Evolutionary conservation across 768 basidiomycete genomes (phyloP), one percentile per base, ranked within the genome.

Genomic region (Agrocybe pediades): DNA sequence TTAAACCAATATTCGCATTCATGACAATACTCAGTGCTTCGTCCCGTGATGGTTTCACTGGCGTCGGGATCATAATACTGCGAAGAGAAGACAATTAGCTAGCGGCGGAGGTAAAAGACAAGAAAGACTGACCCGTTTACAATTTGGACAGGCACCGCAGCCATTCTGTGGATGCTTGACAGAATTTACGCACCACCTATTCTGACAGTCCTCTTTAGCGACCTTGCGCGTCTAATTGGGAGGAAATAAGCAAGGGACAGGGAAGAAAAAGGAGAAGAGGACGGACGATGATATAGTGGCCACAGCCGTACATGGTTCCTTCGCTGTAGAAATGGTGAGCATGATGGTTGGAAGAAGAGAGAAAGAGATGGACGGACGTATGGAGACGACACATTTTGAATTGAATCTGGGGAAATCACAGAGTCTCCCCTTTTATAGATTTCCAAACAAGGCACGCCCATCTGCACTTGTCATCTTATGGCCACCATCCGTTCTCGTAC

Each of bases 401-500:
- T 45, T 25, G 36, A 45, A 24, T 25, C 6, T 36, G 33, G 33
- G 33, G 5, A 33, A 25, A 46, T 45, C 40, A 7, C 25, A 9
- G n/a, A 5, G 24, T 24, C 16, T 42, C 51, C 9, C 46, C 49
- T 62, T 65, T 61, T 62, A 62, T 66, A 40, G 20, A 16, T 42
- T 43, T 41, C 29, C 62, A 65, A 67, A 66, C 60, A 68, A 59
- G 58, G 44, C 66, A 63, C 68, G 65, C 64, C 48, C 48, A 51
- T 55, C 45, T 46, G 59, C 46, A 59, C 21, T 57, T 58, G 62
- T 59, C 66, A 69, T 51, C 74, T 74, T 39, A 62, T 60, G 53
- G 50, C 58, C 54, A 82, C 85, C 36, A 93, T 90, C 29, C 87
- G 96, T 62, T 94, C 92, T 1, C 73, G 96, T 43, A 98, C 96